Percentiles rank a stretch among this genome's conserved stretches.
Conservation (phyloP, 2,329 filamentous ascomycete species). For the Trichoderma afroharzianum region DNA sequence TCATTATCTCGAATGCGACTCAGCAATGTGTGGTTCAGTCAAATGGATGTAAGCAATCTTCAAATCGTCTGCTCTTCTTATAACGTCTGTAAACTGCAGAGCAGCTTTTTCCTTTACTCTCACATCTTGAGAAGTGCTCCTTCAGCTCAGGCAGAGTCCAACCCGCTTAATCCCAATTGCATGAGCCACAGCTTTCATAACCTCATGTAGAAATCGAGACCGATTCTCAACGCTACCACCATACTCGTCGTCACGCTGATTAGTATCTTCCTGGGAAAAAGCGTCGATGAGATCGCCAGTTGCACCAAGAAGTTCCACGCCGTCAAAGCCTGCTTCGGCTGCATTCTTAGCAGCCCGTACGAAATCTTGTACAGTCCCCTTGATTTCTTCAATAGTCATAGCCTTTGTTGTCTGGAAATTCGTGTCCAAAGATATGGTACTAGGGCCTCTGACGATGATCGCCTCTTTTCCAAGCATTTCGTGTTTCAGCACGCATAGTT, state of each 20-base stretch:
- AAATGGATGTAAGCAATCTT: not conserved
- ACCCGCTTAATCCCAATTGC: not conserved
- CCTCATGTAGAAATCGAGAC: not conserved
- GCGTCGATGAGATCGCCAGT: not conserved
- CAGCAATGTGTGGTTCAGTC: not conserved
- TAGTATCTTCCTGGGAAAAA: not conserved
- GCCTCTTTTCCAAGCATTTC: not conserved
- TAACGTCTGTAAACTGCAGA: not conserved
- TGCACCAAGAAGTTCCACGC: not conserved
- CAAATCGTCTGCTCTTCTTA: not conserved
- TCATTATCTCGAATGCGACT: not conserved
- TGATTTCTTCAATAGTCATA: not conserved
- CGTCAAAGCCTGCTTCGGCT: not conserved
- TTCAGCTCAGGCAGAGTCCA: not conserved
- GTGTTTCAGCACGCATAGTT: not conserved
- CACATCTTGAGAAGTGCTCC: not conserved
- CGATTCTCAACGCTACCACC: not conserved
- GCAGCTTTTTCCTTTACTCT: not conserved
- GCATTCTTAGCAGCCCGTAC: not conserved
- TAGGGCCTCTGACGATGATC: not conserved
- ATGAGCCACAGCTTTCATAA: not conserved
- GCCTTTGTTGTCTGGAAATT: not conserved
- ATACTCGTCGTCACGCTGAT: not conserved
- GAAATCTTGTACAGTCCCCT: not conserved
- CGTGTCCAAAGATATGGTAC: not conserved